Evolutionary conservation across 495 filamentous ascomycete species (phyloP).

Genomic region (Penicillium dipodomyicola): DNA sequence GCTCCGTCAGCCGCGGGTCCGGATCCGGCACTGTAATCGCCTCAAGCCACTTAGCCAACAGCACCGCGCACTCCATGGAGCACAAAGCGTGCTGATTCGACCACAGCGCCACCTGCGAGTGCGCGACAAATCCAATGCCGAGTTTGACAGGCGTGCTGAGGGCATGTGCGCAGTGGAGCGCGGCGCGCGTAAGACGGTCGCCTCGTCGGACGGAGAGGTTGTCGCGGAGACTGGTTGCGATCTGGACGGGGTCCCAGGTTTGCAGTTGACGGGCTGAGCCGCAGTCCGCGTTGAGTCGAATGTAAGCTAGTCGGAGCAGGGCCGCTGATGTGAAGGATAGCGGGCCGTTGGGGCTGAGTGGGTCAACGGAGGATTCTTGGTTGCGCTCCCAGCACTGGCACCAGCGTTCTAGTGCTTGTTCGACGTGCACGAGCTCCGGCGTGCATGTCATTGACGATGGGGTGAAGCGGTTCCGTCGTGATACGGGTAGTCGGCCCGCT

Average conservation of each 20-base stretch:
- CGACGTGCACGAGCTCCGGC: slow-evolving; percentile 55
- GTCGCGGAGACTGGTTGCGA: slow-evolving; percentile 57
- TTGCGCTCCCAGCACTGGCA: slow-evolving; percentile 59
- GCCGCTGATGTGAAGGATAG: slow-evolving; percentile 68
- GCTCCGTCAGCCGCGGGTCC: slow-evolving; percentile 41
- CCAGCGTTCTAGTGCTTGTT: slow-evolving; percentile 62
- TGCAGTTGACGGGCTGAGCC: slow-evolving; percentile 60
- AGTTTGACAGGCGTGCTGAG: slow-evolving; percentile 65
- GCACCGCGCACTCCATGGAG: slow-evolving; percentile 67
- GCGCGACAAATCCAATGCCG: slow-evolving; percentile 66
- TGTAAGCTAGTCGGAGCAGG: slow-evolving; percentile 62
- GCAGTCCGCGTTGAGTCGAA: slow-evolving; percentile 65
- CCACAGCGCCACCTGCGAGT: slow-evolving; percentile 67
- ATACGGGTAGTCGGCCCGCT: slow-evolving; percentile 45
- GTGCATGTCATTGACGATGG: slow-evolving; percentile 30
- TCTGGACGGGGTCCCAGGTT: slow-evolving; percentile 58
- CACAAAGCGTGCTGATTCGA: slow-evolving; percentile 69
- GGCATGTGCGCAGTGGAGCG: slow-evolving; percentile 67
- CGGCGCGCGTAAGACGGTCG: slow-evolving; percentile 55
- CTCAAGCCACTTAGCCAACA: slow-evolving; percentile 57
- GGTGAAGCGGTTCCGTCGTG: slow-evolving; percentile 42
- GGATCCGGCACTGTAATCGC: slow-evolving; percentile 37
- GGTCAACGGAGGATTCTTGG: slow-evolving; percentile 52
- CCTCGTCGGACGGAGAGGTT: slow-evolving; percentile 58
- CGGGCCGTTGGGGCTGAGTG: slow-evolving; percentile 53